A percentile compares a stretch with the other conserved stretches of the same genome.
These are phyloP conservation scores for Sporothrix luriei DNA, from an alignment of 2,329 filamentous ascomycete genomes.

Conservation along the genomic window DNA sequence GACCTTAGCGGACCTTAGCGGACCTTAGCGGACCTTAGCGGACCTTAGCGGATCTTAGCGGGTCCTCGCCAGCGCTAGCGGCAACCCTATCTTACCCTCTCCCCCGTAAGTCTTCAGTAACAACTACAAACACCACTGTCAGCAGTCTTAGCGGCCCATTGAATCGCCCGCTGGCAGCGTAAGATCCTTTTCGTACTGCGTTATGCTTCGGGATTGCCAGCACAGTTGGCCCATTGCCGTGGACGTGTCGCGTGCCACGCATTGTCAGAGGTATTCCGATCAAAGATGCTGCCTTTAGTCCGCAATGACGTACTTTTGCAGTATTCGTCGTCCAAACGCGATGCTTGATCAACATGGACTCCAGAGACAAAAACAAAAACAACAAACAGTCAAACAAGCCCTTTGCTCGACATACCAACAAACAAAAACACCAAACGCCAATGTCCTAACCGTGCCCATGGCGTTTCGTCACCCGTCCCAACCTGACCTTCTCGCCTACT, in stretches of 20 bases:
- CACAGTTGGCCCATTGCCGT: neutral
- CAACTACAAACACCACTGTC: too few relatives aligned
- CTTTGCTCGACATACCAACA: neutral
- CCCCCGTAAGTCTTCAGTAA: too few relatives aligned
- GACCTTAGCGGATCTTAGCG: neutral
- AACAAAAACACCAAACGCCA: constrained; percentile 4
- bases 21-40: neutral
- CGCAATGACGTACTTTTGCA: neutral
- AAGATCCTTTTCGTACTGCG: neutral
- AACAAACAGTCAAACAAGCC: neutral
- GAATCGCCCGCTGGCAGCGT: neutral
- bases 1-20: neutral
- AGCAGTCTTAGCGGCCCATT: neutral
- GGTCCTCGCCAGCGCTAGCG: neutral
- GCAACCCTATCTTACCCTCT: neutral
- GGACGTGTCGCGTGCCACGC: neutral
- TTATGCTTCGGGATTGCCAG: neutral
- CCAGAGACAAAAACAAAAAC: neutral
- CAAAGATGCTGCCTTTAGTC: neutral
- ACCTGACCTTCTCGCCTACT: neutral
- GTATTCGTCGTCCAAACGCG: neutral
- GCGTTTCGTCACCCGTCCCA: neutral
- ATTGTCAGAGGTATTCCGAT: too few relatives aligned
- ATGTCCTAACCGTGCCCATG: neutral
- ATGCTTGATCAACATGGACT: neutral